Evolutionary conservation across 352 stramenopile species (phyloP).

Genomic region (Globisporangium apiculatum): DNA sequence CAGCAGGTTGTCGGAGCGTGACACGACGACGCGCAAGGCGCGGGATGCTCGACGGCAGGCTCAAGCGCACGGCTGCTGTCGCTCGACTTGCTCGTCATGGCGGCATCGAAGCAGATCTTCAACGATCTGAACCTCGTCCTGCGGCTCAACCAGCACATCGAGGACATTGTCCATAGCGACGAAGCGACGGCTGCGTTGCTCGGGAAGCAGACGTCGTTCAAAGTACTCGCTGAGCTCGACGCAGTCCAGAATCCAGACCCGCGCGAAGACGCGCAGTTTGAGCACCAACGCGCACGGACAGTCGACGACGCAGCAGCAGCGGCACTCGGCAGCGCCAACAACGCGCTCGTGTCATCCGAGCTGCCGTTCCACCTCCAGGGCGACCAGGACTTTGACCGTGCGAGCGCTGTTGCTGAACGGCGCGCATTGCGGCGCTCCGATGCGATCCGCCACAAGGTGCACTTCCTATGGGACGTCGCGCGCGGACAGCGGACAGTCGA

Average conservation of each 20-base stretch:
- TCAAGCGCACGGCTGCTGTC: not conserved
- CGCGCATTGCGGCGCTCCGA: constrained; percentile 44
- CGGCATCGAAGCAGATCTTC: constrained; percentile 50
- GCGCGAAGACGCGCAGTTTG: constrained; percentile 53
- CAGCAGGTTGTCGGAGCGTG: too few species aligned
- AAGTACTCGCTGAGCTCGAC: constrained; percentile 61
- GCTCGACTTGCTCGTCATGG: constrained; percentile 3
- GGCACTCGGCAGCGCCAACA: constrained; percentile 1
- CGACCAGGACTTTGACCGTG: constrained; percentile 59
- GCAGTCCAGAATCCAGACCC: constrained; percentile 31
- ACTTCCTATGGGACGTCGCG: constrained; percentile 63
- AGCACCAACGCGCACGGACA: constrained; percentile 36
- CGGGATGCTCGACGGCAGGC: not conserved
- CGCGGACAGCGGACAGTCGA: constrained; percentile 26
- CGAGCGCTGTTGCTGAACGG: constrained; percentile 42
- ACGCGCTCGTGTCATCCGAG: constrained; percentile 7
- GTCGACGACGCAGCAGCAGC: not conserved
- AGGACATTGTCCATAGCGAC: constrained; percentile 23
- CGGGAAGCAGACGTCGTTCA: constrained; percentile 47
- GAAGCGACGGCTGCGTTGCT: constrained; percentile 19
- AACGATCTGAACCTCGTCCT: constrained; percentile 67
- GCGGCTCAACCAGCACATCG: constrained; percentile 64
- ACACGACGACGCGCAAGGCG: not conserved
- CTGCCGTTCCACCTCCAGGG: constrained; percentile 76
- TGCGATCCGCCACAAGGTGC: constrained; percentile 31